A percentile compares a stretch with the other conserved stretches of the same genome.
These are phyloP conservation scores for Harringtonia aguacate DNA, from an alignment of 2,329 filamentous ascomycete genomes.

Conservation along the genomic window DNA sequence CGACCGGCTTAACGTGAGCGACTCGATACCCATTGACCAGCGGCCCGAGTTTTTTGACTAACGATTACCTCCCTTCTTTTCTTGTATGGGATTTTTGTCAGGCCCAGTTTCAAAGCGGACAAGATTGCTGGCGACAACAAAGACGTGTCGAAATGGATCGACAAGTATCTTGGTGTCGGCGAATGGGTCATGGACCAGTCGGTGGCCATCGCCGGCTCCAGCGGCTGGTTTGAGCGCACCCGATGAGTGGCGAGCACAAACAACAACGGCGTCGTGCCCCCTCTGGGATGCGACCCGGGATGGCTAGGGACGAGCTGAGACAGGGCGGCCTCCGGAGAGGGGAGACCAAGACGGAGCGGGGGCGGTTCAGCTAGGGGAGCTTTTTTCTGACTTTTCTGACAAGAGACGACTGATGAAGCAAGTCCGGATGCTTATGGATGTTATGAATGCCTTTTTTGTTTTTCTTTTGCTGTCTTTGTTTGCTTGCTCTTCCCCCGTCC, in stretches of 20 bases:
- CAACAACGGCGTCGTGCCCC: neutral
- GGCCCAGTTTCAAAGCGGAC: conserved; percentile 78
- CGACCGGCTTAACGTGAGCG: conserved; percentile 93
- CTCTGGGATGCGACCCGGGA: neutral
- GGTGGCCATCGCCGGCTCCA: conserved; percentile 80
- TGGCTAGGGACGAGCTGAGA: too few relatives aligned
- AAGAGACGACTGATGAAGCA: too few relatives aligned
- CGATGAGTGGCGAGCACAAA: conserved; percentile 36
- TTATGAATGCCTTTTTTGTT: too few relatives aligned
- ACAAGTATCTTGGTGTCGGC: conserved; percentile 86
- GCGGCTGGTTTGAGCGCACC: conserved; percentile 83
- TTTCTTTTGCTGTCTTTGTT: too few relatives aligned
- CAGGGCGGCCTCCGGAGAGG: neutral
- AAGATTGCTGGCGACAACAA: conserved; percentile 70
- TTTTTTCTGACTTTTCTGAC: too few relatives aligned
- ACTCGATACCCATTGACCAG: neutral
- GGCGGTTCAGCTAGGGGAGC: too few relatives aligned
- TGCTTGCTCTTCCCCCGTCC: too few relatives aligned
- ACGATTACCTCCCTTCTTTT: conserved; percentile 25
- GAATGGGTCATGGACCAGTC: conserved; percentile 99
- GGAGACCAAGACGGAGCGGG: too few relatives aligned
- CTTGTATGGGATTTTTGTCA: conserved; percentile 28
- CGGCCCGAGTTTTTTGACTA: conserved; percentile 22
- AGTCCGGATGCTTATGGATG: neutral
- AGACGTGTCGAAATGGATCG: conserved; percentile 77